phyloP scores from a whole-genome alignment of 2,329 filamentous ascomycete genomes.

The Triangularia verruculosa region DNA sequence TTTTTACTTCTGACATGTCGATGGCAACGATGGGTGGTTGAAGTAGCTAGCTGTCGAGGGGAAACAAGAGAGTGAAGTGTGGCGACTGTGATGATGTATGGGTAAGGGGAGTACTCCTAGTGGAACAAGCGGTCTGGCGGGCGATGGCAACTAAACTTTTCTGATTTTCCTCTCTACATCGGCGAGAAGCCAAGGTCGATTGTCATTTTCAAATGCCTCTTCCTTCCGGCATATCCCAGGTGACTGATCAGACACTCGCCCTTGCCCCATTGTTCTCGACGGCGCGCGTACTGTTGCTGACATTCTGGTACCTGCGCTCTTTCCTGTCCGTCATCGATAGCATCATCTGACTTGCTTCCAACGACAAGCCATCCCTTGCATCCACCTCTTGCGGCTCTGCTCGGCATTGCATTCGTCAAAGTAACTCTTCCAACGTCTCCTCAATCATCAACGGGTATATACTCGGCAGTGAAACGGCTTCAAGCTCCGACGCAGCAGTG shows the following conservation, averaged over 20 bases:
- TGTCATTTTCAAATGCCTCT: background rate
- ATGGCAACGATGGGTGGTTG: background rate
- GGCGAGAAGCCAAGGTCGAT: background rate
- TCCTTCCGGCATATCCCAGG: background rate
- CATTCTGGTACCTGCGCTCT: background rate
- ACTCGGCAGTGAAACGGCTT: background rate
- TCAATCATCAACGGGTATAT: background rate
- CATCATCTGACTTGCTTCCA: background rate
- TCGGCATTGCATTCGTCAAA: background rate
- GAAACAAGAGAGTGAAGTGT: too few species aligned
- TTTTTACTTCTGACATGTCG: background rate
- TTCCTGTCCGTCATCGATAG: background rate
- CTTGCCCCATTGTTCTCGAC: background rate
- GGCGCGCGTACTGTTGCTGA: background rate
- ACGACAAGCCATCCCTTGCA: background rate
- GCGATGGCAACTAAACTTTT: background rate
- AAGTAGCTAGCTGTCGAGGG: background rate
- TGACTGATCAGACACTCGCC: background rate
- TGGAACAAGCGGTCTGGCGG: background rate
- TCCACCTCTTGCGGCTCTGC: background rate
- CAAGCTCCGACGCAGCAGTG: background rate
- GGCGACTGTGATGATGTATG: background rate
- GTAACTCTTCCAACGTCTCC: background rate
- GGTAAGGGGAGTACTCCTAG: background rate
- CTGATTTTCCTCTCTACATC: background rate